Evolutionary conservation across 1,139 yeast species (phyloP).

Genomic region (Candida neerlandica): DNA sequence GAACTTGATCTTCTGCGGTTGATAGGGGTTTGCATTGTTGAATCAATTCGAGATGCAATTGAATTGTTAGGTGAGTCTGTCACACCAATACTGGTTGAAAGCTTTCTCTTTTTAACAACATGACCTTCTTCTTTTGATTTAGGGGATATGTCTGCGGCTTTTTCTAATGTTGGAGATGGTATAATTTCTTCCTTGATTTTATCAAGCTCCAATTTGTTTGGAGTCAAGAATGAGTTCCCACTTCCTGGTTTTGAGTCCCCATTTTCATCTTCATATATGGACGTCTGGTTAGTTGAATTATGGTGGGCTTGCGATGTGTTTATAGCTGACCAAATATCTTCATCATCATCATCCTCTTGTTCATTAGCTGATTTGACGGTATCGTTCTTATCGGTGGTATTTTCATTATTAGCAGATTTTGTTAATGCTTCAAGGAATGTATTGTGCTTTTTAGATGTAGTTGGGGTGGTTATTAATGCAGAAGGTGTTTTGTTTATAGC

Average conservation of each 20-base stretch:
- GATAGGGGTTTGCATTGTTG: constrained; percentile 38
- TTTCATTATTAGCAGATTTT: constrained; percentile 1
- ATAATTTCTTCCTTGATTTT: constrained; percentile 10
- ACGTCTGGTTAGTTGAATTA: constrained; percentile 29
- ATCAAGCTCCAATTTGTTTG: constrained; percentile 25
- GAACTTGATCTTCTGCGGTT: constrained; percentile 17
- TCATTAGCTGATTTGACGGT: neutral
- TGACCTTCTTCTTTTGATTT: neutral
- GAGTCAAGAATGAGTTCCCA: constrained; percentile 31
- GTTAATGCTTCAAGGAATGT: constrained; percentile 13
- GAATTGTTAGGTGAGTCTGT: constrained; percentile 40
- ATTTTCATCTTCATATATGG: constrained; percentile 30
- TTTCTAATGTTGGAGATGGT: constrained; percentile 12
- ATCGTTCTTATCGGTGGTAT: neutral
- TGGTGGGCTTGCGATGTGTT: constrained; percentile 21
- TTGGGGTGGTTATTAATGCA: constrained; percentile 1
- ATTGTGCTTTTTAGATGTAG: constrained; percentile 6
- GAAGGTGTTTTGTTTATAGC: constrained; percentile 10
- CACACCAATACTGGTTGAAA: constrained; percentile 10
- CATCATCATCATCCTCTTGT: constrained; percentile 8
- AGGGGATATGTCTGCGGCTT: constrained; percentile 9
- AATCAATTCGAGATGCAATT: constrained; percentile 41
- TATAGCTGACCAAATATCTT: constrained; percentile 37
- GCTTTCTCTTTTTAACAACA: constrained; percentile 12
- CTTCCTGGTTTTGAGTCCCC: constrained; percentile 3